Conservation (phyloP, 169 alveolate species). For the Plasmodium coatneyi region DNA sequence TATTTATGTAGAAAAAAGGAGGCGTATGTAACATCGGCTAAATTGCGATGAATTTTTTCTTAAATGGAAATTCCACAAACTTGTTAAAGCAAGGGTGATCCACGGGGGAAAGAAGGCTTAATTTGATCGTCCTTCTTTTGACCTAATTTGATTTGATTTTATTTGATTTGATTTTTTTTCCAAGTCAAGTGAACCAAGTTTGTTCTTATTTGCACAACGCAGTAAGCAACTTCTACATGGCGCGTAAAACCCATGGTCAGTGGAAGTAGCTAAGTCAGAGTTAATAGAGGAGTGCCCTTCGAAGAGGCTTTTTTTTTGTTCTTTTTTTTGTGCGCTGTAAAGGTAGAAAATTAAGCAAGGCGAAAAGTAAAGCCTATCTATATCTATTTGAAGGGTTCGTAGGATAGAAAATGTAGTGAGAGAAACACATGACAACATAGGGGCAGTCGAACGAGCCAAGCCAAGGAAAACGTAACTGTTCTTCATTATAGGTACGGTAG, state of each 20-base stretch:
- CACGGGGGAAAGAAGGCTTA: background rate
- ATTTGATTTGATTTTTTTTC: too few relatives aligned
- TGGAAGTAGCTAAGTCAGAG: background rate
- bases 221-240: background rate
- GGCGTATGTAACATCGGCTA: background rate
- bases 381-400: background rate
- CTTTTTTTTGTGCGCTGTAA: background rate
- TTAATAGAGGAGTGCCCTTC: background rate
- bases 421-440: background rate
- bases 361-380: background rate
- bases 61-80: background rate
- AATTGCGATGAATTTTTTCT: background rate
- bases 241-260: background rate
- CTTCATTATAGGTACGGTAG: background rate
- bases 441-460: background rate
- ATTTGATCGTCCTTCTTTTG: too few relatives aligned
- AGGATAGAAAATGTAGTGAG: background rate
- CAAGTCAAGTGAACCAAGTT: background rate
- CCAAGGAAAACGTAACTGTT: background rate
- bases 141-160: too few relatives aligned
- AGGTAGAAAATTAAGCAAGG: background rate
- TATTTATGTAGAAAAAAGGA: background rate
- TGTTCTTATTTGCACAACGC: background rate
- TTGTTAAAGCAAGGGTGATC: background rate
- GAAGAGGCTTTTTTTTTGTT: background rate